These are phyloP conservation scores for Termitomyces sp. DNA, from an alignment of 768 basidiomycete genomes.

Conservation along the genomic window DNA sequence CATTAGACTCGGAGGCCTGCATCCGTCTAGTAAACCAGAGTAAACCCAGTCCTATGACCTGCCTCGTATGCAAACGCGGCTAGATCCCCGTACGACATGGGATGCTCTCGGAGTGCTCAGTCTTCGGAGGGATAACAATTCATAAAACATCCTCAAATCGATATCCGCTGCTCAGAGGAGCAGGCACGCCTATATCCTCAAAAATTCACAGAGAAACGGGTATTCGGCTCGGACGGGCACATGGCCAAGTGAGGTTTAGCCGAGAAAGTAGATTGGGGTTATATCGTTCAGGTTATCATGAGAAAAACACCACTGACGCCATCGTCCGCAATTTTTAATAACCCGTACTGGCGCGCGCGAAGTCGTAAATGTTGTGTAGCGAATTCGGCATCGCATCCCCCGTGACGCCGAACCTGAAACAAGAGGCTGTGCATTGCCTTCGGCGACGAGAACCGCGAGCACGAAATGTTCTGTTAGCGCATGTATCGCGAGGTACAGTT, in stretches of 20 bases:
- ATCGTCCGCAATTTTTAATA: neutral
- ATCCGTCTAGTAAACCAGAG: neutral
- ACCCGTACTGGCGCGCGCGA: neutral
- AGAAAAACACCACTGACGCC: neutral
- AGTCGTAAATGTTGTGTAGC: neutral
- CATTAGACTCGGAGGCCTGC: neutral
- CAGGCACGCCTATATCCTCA: neutral
- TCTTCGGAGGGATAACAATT: neutral
- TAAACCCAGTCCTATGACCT: neutral
- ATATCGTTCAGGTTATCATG: neutral
- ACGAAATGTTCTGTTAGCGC: neutral
- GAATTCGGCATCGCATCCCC: neutral
- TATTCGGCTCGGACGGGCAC: neutral
- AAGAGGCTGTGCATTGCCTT: neutral
- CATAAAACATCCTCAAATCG: neutral
- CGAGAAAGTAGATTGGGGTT: neutral
- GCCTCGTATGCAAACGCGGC: neutral
- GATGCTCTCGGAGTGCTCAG: neutral
- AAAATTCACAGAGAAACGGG: neutral
- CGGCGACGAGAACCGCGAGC: neutral
- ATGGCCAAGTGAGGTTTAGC: neutral
- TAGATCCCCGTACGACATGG: slow-evolving; percentile 1
- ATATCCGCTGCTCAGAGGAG: neutral
- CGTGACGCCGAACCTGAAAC: neutral
- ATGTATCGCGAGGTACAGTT: neutral